A percentile compares a stretch with the other conserved stretches of the same genome.
Conservation (phyloP, 2,329 filamentous ascomycete genomes). For the Diplodia mutila region DNA sequence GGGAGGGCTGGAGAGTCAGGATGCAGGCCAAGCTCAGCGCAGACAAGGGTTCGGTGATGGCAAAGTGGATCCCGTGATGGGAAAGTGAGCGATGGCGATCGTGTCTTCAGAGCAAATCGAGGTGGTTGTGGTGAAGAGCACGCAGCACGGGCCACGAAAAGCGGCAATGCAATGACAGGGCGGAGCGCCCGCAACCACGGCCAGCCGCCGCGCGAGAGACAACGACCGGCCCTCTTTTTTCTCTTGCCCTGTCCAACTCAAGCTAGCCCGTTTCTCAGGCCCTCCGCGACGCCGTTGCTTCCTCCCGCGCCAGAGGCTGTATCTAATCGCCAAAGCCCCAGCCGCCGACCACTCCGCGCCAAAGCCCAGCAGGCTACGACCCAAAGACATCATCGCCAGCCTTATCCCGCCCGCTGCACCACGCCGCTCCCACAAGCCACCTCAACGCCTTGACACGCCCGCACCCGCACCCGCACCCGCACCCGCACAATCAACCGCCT, state of each 20-base stretch:
- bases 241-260: not conserved
- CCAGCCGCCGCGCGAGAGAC: not conserved
- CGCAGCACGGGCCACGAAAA: not conserved
- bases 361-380: not conserved
- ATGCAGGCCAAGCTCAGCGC: constrained; percentile 6
- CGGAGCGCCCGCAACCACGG: constrained; percentile 6
- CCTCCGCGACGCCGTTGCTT: not conserved
- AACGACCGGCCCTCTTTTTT: not conserved
- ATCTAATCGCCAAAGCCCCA: constrained; percentile 4
- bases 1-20: constrained; percentile 8
- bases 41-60: constrained; percentile 17
- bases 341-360: not conserved
- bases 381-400: constrained; percentile 17
- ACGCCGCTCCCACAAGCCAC: not conserved
- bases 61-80: constrained; percentile 20
- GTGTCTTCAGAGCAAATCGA: constrained; percentile 12
- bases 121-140: not conserved
- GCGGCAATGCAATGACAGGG: not conserved
- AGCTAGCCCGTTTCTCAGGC: not conserved
- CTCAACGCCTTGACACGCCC: not conserved
- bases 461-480: not conserved
- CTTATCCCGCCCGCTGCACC: constrained; percentile 6
- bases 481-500: not conserved
- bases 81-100: constrained; percentile 22
- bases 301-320: constrained; percentile 6